Base-by-base conservation (phyloP, 371 early-diverging fungal species). In the Sporodiniella umbellata region DNA sequence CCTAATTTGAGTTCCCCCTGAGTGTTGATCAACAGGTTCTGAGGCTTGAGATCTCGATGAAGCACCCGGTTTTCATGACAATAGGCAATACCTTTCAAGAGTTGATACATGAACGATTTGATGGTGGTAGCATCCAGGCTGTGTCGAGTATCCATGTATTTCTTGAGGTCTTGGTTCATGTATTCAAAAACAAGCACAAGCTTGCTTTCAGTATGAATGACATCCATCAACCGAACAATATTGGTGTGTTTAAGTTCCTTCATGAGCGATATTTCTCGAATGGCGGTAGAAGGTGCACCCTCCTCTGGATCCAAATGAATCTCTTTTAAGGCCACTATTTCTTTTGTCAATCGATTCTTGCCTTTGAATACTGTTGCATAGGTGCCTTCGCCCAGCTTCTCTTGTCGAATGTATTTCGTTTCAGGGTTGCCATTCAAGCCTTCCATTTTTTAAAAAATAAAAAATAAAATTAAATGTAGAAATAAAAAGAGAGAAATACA, bases 351-450 rank as follows among this genome's bases (percentile, higher is more conserved):
- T 58, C 86, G 83, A 60, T 87, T 88, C 73, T 88, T 83, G 56
- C 97, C 99, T 79, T 97, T 99, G 83, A 88, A 99, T n/a, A 99
- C 99, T 6, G 92, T 95, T n/a, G 98, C 99, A 64, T 99, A 99
- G 22, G 99, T 99, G 28, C 99, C 99, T 79, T 98, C 98, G 35
- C 98, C 98, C 48, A 99, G 83, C 73, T 96, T 95, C 65, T 95
- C 95, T 37, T 88, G 71, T 45, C 89, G 86, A 52, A 84, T 69
- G 70, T 92, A 96, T 43, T 81, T 71, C 51, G 80, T 60, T 33
- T 70, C 69, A 22, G 70, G 72, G 26, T 59, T 66, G 30, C 44
- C 57, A 39, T 61, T 58, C 14, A 62, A 35, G 53, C 47, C 58
- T 54, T 60, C n/a, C 11, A 42, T 31, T 25, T 23, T 50, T 25